phyloP scores from a whole-genome alignment of 305 asterid genomes.

The Fraxinus albicans region DNA sequence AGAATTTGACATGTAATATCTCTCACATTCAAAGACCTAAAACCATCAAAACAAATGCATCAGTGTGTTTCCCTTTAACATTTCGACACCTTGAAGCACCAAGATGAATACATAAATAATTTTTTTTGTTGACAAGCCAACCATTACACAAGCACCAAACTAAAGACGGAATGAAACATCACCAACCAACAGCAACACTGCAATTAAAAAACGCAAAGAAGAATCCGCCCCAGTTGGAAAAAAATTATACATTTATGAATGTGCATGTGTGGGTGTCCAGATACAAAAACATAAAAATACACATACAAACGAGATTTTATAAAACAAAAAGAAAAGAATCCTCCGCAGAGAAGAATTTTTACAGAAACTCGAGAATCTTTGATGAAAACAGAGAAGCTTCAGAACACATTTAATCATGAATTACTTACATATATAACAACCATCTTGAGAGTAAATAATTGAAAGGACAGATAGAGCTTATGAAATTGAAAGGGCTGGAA shows the following conservation, averaged over 20 bases:
- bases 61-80: background rate
- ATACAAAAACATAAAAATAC: slow-evolving; percentile 1
- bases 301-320: background rate
- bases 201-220: slow-evolving; percentile 1
- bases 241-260: background rate
- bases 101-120: background rate
- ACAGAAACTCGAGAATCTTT: slow-evolving; percentile 5
- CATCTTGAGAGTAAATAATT: background rate
- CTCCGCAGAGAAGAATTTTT: background rate
- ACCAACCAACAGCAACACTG: slow-evolving; percentile 35
- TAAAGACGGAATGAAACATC: slow-evolving; percentile 31
- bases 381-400: background rate
- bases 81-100: background rate
- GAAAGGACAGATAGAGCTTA: background rate
- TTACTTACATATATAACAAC: slow-evolving; percentile 9
- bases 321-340: background rate
- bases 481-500: background rate
- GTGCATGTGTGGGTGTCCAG: background rate
- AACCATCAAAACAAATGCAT: background rate
- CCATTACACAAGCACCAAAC: slow-evolving; percentile 29
- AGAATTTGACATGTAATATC: background rate
- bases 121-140: slow-evolving; percentile 9
- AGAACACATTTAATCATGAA: slow-evolving; percentile 6
- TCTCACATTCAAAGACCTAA: slow-evolving; percentile 19
- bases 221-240: background rate